A percentile compares a stretch with the other conserved stretches of the same genome.
phyloP scores from a whole-genome alignment of 257 asterid genomes.

The Solanum chiquidenum region DNA sequence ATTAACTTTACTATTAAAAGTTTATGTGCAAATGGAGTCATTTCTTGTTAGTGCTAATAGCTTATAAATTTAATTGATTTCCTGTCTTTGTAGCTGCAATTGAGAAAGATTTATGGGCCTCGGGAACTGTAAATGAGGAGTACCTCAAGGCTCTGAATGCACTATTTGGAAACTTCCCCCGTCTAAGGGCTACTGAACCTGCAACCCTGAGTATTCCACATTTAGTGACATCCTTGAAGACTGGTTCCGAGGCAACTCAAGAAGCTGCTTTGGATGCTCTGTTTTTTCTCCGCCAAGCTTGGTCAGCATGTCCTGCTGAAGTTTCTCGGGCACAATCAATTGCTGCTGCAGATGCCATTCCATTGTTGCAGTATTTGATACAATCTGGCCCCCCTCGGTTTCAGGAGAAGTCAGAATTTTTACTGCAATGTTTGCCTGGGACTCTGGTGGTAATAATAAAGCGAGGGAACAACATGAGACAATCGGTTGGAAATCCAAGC shows the following conservation, averaged over 20 bases:
- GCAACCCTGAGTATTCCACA: constrained; percentile 95
- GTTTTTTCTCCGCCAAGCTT: constrained; percentile 89
- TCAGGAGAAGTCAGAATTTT: constrained; percentile 90
- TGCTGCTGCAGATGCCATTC: constrained; percentile 95
- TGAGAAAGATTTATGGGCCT: constrained; percentile 93
- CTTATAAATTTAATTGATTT: not conserved
- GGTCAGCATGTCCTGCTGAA: constrained; percentile 98
- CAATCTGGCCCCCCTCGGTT: constrained; percentile 96
- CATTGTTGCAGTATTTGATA: constrained; percentile 81
- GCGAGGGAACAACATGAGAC: constrained; percentile 93
- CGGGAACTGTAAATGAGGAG: constrained; percentile 83
- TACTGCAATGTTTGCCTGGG: constrained; percentile 91
- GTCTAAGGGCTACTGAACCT: constrained; percentile 92
- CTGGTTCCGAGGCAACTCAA: constrained; percentile 91
- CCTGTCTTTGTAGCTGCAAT: constrained; percentile 56
- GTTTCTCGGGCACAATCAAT: constrained; percentile 94
- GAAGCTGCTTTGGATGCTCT: constrained; percentile 98
- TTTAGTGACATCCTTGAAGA: constrained; percentile 88
- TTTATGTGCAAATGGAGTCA: not conserved
- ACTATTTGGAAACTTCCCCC: constrained; percentile 87
- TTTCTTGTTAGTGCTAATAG: not conserved
- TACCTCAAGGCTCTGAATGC: constrained; percentile 89
- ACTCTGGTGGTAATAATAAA: constrained; percentile 82
- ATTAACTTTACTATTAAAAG: not conserved
- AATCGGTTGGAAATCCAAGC: constrained; percentile 93